These are phyloP conservation scores for Taxillus chinensis DNA, from an alignment of 164 flowering plant genomes.

Conservation along the genomic window DNA sequence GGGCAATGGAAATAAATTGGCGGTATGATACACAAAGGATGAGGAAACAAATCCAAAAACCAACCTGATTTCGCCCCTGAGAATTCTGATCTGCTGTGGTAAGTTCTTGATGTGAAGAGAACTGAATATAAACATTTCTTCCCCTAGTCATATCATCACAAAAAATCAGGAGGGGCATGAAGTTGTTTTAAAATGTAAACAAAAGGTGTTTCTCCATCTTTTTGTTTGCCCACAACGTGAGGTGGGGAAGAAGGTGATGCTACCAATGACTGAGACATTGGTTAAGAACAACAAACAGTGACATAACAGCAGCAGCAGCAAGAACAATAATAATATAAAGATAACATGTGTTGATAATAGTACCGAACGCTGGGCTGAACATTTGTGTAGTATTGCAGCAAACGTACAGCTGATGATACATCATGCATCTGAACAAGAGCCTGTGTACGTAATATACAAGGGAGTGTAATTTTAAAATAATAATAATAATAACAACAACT, in stretches of 20 bases:
- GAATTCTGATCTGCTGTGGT: constrained; percentile 2
- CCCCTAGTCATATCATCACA: not conserved
- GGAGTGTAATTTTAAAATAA: not conserved
- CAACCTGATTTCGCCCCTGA: constrained; percentile 4
- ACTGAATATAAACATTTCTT: constrained; percentile 5
- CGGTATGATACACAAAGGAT: too few relatives aligned
- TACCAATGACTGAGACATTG: too few relatives aligned
- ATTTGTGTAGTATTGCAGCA: constrained; percentile 4
- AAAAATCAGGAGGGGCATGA: not conserved
- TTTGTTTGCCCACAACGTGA: not conserved
- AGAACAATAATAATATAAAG: too few relatives aligned
- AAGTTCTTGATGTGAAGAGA: constrained; percentile 5
- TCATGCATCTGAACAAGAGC: not conserved
- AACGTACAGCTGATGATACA: not conserved
- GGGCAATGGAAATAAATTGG: too few relatives aligned
- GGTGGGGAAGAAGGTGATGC: too few relatives aligned
- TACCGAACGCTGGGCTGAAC: constrained; percentile 4
- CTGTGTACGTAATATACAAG: not conserved
- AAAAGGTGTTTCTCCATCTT: not conserved
- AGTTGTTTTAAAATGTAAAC: not conserved
- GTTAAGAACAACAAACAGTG: too few relatives aligned
- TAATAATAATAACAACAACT: too few relatives aligned
- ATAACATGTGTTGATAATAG: not conserved
- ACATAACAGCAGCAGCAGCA: too few relatives aligned
- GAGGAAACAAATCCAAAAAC: not conserved